A percentile compares a stretch with the other conserved stretches of the same genome.
Evolutionary conservation across 2,329 filamentous ascomycete species (phyloP).

Genomic region (Fusarium nematophilum): DNA sequence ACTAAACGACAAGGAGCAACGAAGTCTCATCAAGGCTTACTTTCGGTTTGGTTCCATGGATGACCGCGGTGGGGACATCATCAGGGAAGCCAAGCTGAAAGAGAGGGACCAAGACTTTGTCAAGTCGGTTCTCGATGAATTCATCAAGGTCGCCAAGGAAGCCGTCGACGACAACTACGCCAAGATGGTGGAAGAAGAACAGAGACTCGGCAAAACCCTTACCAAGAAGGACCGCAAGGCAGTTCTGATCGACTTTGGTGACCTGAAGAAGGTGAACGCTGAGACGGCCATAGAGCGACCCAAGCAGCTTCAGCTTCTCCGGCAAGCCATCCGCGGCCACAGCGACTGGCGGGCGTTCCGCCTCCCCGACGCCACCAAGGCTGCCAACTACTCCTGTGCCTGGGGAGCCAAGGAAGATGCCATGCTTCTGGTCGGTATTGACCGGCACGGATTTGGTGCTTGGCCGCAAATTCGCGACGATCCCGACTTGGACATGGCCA

Average conservation of each 20-base stretch:
- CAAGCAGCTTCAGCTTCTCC: constrained; percentile 86
- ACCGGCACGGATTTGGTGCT: constrained; percentile 92
- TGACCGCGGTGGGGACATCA: constrained; percentile 86
- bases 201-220: constrained; percentile 81
- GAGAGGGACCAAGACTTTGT: constrained; percentile 87
- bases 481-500: constrained; percentile 81
- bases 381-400: constrained; percentile 87
- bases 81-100: constrained; percentile 85
- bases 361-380: constrained; percentile 90
- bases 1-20: constrained; percentile 90
- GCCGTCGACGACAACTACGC: constrained; percentile 76
- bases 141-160: constrained; percentile 69
- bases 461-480: constrained; percentile 97
- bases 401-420: constrained; percentile 96
- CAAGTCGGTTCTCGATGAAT: constrained; percentile 78
- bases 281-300: constrained; percentile 95
- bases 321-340: constrained; percentile 74
- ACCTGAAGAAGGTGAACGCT: constrained; percentile 94
- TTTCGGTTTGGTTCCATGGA: constrained; percentile 92
- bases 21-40: constrained; percentile 90
- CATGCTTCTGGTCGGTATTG: constrained; percentile 95
- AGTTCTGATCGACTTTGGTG: constrained; percentile 92
- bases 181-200: constrained; percentile 82
- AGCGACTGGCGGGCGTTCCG: constrained; percentile 84
- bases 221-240: constrained; percentile 99